These are phyloP conservation scores for Nicotiana tabacum DNA, from an alignment of 257 asterid species.

Conservation along the genomic window DNA sequence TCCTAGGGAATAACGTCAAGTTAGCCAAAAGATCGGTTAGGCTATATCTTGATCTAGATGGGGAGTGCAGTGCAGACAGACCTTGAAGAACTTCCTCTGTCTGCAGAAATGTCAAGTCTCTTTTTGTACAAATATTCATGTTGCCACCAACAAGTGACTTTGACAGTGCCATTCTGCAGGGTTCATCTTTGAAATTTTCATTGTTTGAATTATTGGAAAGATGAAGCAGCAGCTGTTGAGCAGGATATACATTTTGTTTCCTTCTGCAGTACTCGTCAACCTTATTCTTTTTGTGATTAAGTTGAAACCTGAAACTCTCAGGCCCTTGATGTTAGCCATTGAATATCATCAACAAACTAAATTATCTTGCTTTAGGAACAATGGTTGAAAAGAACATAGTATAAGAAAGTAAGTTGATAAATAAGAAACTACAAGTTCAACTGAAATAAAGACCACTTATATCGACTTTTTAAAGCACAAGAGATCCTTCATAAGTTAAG, in stretches of 20 bases:
- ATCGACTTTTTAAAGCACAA: not conserved
- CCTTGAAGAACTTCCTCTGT: slow-evolving; percentile 80
- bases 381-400: not conserved
- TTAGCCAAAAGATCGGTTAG: slow-evolving; percentile 26
- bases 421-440: not conserved
- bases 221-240: slow-evolving; percentile 37
- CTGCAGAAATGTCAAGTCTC: slow-evolving; percentile 56
- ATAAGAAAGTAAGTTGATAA: not conserved
- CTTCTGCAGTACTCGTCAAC: slow-evolving; percentile 45
- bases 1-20: slow-evolving; percentile 35
- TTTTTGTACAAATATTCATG: slow-evolving; percentile 65
- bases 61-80: slow-evolving; percentile 27
- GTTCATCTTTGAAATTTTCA: slow-evolving; percentile 65
- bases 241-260: slow-evolving; percentile 37
- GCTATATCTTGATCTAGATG: not conserved
- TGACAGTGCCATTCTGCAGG: slow-evolving; percentile 64
- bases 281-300: slow-evolving; percentile 66
- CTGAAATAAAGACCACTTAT: not conserved
- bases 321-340: not conserved
- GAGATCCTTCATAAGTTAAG: too few relatives aligned
- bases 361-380: not conserved
- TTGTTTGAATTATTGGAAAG: slow-evolving; percentile 57
- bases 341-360: not conserved
- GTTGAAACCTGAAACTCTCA: slow-evolving; percentile 60
- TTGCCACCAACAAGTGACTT: slow-evolving; percentile 77